Percentiles rank a stretch among this genome's conserved stretches.
phyloP scores from a whole-genome alignment of 495 filamentous ascomycete species.

The Usnea hakonensis region DNA sequence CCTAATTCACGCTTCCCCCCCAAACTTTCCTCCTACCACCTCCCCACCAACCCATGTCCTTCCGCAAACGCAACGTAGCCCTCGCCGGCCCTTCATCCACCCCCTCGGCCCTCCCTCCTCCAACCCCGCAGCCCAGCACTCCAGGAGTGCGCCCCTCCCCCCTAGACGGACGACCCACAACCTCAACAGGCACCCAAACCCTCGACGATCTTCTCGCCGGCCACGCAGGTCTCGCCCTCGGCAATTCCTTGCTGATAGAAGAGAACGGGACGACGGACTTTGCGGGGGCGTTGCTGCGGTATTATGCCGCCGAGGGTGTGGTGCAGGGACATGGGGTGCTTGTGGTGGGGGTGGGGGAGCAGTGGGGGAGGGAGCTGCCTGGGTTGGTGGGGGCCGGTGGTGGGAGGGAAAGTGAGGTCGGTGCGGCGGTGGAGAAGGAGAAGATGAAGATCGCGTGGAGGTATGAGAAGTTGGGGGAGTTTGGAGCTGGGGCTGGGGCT shows the following conservation, averaged over 20 bases:
- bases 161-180: slow-evolving; percentile 78
- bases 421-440: slow-evolving; percentile 30
- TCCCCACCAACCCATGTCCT: slow-evolving; percentile 57
- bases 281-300: slow-evolving; percentile 72
- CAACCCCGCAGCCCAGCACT: slow-evolving; percentile 29
- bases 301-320: slow-evolving; percentile 88
- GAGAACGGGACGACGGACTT: slow-evolving; percentile 95
- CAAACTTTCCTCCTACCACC: not conserved
- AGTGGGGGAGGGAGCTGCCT: slow-evolving; percentile 77
- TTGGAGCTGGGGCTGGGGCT: slow-evolving; percentile 44
- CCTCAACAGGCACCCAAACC: slow-evolving; percentile 79
- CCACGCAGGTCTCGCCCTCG: slow-evolving; percentile 79
- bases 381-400: slow-evolving; percentile 51
- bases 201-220: slow-evolving; percentile 81
- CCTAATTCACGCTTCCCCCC: too few species aligned
- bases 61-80: slow-evolving; percentile 79
- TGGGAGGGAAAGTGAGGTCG: slow-evolving; percentile 34
- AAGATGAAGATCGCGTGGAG: slow-evolving; percentile 99
- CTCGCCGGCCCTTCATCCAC: slow-evolving; percentile 40
- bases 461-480: slow-evolving; percentile 77
- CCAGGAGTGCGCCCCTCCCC: slow-evolving; percentile 82
- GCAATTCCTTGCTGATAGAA: slow-evolving; percentile 73
- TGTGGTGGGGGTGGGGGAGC: slow-evolving; percentile 67
- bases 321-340: slow-evolving; percentile 87
- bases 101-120: slow-evolving; percentile 38